Evolutionary conservation across 202 grass and related monocot species (phyloP), one percentile per base, ranked within the genome.

Genomic region (Hordeum pubiflorum): DNA sequence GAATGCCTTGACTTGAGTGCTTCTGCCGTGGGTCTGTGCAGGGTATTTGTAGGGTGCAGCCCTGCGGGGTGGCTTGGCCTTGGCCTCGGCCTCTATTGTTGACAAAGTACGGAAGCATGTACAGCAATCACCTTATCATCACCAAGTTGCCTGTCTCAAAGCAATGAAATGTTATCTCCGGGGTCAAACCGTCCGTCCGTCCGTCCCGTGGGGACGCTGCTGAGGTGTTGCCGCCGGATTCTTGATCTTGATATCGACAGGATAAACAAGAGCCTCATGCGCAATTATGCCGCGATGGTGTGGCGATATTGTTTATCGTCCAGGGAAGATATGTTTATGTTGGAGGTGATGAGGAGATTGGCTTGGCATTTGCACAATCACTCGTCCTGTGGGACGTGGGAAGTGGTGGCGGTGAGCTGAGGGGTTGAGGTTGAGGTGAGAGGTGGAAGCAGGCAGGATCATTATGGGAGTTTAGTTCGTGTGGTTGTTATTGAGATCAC

Each of bases 1-100:
- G 23, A 82, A 79, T 62, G 50, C 7, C 20, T 44, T 54, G 70
- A 48, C 62, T 44, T 75, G 69, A 46, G 54, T 89, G 69, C 79
- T 86, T 41, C 75, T 75, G 75, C 75, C 68, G 10, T 64, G 54
- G 21, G 60, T 41, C 20, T 83, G 62, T 27, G 54, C 54, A 70
- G 69, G 81, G 83, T 83, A 86, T 89, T 86, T 89, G 61, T 89
- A 89, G 88, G 40, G 69, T 72, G 69, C 21, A 44, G 69, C 40
- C 22, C 23, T 82, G 79, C 58, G 52, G 48, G 37, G 68, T 26
- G 12, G 44, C 13, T 36, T 2, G 6, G 36, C 6, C 36, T 37
- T 37, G 36, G 36, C 36, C 78, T 79, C 58, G 36, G 36, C 36
- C 78, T 79, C 58, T 36, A 74, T 74, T 86, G 22, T 75, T 86